A percentile compares a stretch with the other conserved stretches of the same genome.
Evolutionary conservation across 169 alveolate species (phyloP).

Genomic region (Perkinsus olseni): DNA sequence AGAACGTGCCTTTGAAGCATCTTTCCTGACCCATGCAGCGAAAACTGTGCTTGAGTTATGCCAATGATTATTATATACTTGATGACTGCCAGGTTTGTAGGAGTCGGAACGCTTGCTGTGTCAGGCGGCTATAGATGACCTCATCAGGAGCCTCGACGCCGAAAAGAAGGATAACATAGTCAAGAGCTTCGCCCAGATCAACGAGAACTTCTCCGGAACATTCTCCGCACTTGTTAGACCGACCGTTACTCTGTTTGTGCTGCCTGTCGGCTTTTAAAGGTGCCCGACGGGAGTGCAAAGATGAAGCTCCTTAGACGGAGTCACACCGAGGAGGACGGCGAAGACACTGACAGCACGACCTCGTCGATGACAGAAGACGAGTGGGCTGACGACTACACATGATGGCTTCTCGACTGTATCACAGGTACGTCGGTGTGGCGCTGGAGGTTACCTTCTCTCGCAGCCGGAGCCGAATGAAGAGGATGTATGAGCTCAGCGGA

Average conservation of each 20-base stretch:
- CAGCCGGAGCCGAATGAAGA: neutral
- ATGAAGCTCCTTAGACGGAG: neutral
- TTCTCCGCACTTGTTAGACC: neutral
- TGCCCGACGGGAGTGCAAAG: neutral
- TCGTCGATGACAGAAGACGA: neutral
- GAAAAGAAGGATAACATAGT: neutral
- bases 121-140: neutral
- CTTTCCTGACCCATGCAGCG: too few relatives aligned
- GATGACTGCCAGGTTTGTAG: neutral
- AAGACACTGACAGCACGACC: neutral
- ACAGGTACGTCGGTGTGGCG: neutral
- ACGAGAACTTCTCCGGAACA: neutral
- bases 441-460: conserved; percentile 7
- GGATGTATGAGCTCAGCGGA: conserved; percentile 15
- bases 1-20: too few relatives aligned
- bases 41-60: too few relatives aligned
- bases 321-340: neutral
- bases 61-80: too few relatives aligned
- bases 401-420: neutral
- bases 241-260: too few relatives aligned
- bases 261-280: too few relatives aligned
- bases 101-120: neutral
- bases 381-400: neutral
- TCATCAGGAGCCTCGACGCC: neutral
- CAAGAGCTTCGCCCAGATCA: neutral